Evolutionary conservation across 1,284 basidiomycete species (phyloP), one percentile per base, ranked within the genome.

Genomic region (Ceratobasidium sp.): DNA sequence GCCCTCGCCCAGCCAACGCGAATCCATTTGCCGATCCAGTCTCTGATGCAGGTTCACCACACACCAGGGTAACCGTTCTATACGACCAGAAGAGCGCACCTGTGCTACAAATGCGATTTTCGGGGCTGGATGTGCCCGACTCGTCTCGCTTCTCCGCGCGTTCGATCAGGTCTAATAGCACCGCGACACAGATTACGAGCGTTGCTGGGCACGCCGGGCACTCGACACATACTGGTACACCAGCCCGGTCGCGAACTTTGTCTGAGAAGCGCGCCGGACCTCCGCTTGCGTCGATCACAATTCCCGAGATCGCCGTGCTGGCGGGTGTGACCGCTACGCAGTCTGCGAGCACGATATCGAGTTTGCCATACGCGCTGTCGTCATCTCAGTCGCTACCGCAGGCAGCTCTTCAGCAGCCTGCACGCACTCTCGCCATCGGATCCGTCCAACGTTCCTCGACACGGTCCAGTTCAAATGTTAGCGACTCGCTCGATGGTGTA

Each of bases 51-150:
- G n/a, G 23, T 18, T 11, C 64, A 18, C n/a, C 63, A 1, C 38
- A 55, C 18, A 55, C 64, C 14, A 54, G 67, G 14, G 67, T 70
- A 1, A 70, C 67, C 4, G 67, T 70, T 11, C 5, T 70, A 21
- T 70, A 70, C 67, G 67, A 70, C 44, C 67, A 49, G 38, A 58
- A 49, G 43, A 58, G 52, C 32, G 67, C 67, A 5, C 67, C 67
- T 7, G 41, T 70, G 2, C 54, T 70, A 1, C 67, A 70, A 23
- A 70, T 70, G 67, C 54, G 67, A n/a, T 70, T 70, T 30, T 70
- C 67, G 8, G 67, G 67, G 1, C 30, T 70, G 28, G 67, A 70
- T n/a, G 16, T 70, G 7, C 43, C 67, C 41, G 67, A 70, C 41
- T 59, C 67, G 16, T 57, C 41, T 2, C 21, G 28, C 23, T 70